phyloP scores from a whole-genome alignment of 164 flowering plant genomes.

The Liriodendron chinense region DNA sequence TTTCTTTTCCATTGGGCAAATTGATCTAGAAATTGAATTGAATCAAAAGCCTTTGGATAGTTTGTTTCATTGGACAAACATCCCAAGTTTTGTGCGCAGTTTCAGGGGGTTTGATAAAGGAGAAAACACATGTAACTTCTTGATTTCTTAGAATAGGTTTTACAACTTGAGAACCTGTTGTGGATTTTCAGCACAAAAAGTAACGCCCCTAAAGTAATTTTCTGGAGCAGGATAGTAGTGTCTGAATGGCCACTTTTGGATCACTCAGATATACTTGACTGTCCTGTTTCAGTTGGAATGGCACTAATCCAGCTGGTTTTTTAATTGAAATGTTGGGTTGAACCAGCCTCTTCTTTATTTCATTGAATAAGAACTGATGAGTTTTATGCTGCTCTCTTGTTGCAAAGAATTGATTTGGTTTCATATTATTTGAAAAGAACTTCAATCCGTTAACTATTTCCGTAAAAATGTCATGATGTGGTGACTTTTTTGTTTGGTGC shows the following conservation, averaged over 20 bases:
- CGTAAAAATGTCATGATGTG: background rate
- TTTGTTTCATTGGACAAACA: too few species aligned
- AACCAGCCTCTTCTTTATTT: background rate
- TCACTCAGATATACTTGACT: background rate
- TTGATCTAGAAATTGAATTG: too few species aligned
- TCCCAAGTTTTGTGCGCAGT: too few species aligned
- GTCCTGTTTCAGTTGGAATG: background rate
- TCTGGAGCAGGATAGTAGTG: background rate
- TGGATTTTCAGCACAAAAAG: too few species aligned
- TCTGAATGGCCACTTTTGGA: background rate
- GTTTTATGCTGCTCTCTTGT: background rate
- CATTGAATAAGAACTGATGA: background rate
- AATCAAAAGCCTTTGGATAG: too few species aligned
- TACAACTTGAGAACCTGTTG: too few species aligned
- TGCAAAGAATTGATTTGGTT: background rate
- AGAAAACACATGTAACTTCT: too few species aligned
- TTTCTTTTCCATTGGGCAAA: too few species aligned
- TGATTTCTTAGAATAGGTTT: too few species aligned
- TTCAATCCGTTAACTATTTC: background rate
- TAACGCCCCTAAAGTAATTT: too few species aligned
- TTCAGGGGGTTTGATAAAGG: too few species aligned
- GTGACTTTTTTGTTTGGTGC: slow-evolving; percentile 4
- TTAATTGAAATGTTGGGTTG: background rate
- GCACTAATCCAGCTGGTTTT: background rate
- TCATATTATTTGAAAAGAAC: background rate